These are phyloP conservation scores for Saitozyma sp. DNA, from an alignment of 768 basidiomycete species.

Conservation along the genomic window DNA sequence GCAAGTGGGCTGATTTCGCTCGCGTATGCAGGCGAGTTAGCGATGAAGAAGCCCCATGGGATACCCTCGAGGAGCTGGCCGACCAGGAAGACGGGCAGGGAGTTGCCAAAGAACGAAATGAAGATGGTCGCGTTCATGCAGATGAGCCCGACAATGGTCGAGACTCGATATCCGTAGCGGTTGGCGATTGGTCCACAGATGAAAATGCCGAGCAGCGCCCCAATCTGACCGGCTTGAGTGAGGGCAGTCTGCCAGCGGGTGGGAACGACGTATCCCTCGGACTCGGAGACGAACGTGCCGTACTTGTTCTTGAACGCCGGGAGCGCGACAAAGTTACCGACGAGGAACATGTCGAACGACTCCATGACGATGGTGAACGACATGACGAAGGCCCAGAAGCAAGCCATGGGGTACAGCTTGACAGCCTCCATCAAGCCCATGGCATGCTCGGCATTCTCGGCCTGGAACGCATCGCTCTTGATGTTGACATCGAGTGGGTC, in stretches of 20 bases:
- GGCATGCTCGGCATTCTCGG: slow-evolving; percentile 33
- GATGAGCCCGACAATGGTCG: slow-evolving; percentile 33
- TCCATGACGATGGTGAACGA: slow-evolving; percentile 36
- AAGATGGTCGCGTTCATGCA: slow-evolving; percentile 40
- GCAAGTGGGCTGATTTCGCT: slow-evolving; percentile 47
- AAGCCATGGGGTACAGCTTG: slow-evolving; percentile 45
- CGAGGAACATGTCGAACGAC: slow-evolving; percentile 35
- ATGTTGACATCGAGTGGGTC: slow-evolving; percentile 6
- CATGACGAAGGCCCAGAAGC: slow-evolving; percentile 48
- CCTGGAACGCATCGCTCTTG: slow-evolving; percentile 36
- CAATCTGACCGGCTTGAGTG: slow-evolving; percentile 30
- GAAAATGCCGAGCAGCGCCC: slow-evolving; percentile 45
- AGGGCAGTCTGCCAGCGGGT: slow-evolving; percentile 45
- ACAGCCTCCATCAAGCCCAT: slow-evolving; percentile 43
- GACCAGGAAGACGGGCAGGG: slow-evolving; percentile 37
- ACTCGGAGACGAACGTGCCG: slow-evolving; percentile 3
- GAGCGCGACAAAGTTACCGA: slow-evolving; percentile 38
- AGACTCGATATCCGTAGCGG: slow-evolving; percentile 40
- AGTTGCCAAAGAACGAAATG: slow-evolving; percentile 40
- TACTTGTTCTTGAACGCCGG: slow-evolving; percentile 21
- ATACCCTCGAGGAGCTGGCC: slow-evolving; percentile 42
- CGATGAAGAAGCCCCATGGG: slow-evolving; percentile 46
- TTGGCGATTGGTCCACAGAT: slow-evolving; percentile 39
- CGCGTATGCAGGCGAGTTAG: slow-evolving; percentile 44
- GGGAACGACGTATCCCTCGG: slow-evolving; percentile 20